These are phyloP conservation scores for Amanita muscaria DNA, from an alignment of 768 basidiomycete genomes.

Conservation along the genomic window DNA sequence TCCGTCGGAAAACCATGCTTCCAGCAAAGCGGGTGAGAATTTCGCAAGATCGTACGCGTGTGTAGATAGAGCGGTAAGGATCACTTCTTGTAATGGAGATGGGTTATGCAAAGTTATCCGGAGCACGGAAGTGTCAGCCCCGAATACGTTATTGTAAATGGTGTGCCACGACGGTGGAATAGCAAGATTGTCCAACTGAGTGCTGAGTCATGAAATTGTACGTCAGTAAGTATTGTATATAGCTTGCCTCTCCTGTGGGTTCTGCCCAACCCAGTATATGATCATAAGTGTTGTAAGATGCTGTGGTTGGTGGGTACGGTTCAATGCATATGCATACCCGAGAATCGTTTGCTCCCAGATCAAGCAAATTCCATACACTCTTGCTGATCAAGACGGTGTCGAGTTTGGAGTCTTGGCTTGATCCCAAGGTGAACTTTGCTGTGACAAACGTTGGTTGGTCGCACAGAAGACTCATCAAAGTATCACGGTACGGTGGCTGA, in stretches of 20 bases:
- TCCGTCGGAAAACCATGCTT: constrained; percentile 33
- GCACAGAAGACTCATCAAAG: constrained; percentile 1
- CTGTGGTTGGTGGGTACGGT: neutral
- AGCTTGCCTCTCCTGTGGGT: constrained; percentile 21
- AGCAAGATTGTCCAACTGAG: constrained; percentile 19
- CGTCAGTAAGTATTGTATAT: constrained; percentile 9
- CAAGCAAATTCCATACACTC: constrained; percentile 20
- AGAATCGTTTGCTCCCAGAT: constrained; percentile 8
- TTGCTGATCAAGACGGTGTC: constrained; percentile 19
- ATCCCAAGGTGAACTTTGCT: neutral
- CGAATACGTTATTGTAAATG: constrained; percentile 24
- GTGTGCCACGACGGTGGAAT: constrained; percentile 29
- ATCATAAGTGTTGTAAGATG: neutral
- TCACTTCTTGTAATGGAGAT: constrained; percentile 37
- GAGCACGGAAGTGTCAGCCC: neutral
- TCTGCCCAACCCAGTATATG: constrained; percentile 14
- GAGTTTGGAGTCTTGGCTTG: neutral
- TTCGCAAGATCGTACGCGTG: constrained; percentile 39
- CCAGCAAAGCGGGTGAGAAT: constrained; percentile 25
- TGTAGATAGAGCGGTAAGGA: constrained; percentile 41
- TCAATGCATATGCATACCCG: constrained; percentile 6
- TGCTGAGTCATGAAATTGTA: neutral
- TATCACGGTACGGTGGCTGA: neutral
- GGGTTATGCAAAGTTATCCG: constrained; percentile 15
- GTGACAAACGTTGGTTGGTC: neutral